Conservation (phyloP, 208 protist species). For the Leishmania lainsoni region DNA sequence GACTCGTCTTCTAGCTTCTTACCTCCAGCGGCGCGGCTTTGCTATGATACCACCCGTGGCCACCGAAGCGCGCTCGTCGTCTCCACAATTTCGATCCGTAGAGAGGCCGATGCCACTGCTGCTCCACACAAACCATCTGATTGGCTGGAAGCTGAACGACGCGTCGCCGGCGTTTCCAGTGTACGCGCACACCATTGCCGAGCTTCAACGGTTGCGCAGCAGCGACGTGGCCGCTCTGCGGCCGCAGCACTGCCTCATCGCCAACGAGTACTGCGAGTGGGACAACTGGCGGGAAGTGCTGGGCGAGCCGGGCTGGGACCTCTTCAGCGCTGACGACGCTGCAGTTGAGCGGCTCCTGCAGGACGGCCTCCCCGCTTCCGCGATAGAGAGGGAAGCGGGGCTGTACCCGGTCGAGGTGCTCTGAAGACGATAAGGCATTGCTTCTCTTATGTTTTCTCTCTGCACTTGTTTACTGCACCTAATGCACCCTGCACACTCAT, state of each 20-base stretch:
- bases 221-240: constrained; percentile 40
- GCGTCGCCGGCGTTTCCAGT: constrained; percentile 39
- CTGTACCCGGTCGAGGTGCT: constrained; percentile 20
- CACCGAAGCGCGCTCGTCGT: neutral
- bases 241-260: constrained; percentile 55
- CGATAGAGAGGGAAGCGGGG: constrained; percentile 4
- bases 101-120: constrained; percentile 34
- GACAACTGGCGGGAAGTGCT: constrained; percentile 76
- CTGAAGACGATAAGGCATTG: neutral
- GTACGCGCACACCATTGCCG: constrained; percentile 68
- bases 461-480: neutral
- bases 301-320: constrained; percentile 69
- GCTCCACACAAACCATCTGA: constrained; percentile 75
- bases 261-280: constrained; percentile 65
- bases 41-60: neutral
- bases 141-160: constrained; percentile 59
- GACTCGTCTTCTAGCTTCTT: constrained; percentile 23
- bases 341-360: constrained; percentile 43
- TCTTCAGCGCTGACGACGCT: constrained; percentile 45
- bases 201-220: constrained; percentile 47
- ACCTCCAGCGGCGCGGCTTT: constrained; percentile 37
- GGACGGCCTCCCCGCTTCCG: constrained; percentile 19
- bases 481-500: neutral
- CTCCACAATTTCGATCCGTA: constrained; percentile 1
- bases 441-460: neutral